Evolutionary conservation across 345 rosid species (phyloP).

Genomic region (Linum tenue): DNA sequence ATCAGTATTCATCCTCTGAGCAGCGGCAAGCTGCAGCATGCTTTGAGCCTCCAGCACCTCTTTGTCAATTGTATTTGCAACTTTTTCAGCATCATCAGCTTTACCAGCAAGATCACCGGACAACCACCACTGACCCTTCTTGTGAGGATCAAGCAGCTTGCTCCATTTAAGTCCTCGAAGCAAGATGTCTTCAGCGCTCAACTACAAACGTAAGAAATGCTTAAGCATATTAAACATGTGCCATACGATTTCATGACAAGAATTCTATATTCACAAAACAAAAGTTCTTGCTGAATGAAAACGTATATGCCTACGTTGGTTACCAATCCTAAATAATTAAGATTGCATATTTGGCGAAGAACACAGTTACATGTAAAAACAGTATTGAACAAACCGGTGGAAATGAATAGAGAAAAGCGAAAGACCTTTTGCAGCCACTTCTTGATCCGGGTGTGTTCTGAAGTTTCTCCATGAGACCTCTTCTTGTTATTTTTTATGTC

Average conservation of each 20-base stretch:
- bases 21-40: constrained; percentile 86
- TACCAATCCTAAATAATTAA: too few species aligned
- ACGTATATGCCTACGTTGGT: background rate
- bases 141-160: constrained; percentile 74
- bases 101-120: constrained; percentile 40
- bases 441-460: constrained; percentile 61
- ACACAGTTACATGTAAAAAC: background rate
- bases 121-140: constrained; percentile 96
- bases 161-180: constrained; percentile 82
- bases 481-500: constrained; percentile 89
- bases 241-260: background rate
- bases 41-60: constrained; percentile 73
- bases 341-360: background rate
- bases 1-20: constrained; percentile 92
- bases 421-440: constrained; percentile 93
- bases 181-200: constrained; percentile 57
- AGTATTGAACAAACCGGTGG: background rate
- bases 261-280: background rate
- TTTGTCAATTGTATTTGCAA: constrained; percentile 77
- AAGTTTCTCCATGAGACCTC: constrained; percentile 61
- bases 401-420: background rate
- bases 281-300: background rate
- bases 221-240: background rate
- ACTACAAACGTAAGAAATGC: constrained; percentile 27
- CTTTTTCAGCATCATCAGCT: constrained; percentile 42